These are phyloP conservation scores for Ophiostoma sp. DNA, from an alignment of 2,329 filamentous ascomycete species.

Conservation along the genomic window DNA sequence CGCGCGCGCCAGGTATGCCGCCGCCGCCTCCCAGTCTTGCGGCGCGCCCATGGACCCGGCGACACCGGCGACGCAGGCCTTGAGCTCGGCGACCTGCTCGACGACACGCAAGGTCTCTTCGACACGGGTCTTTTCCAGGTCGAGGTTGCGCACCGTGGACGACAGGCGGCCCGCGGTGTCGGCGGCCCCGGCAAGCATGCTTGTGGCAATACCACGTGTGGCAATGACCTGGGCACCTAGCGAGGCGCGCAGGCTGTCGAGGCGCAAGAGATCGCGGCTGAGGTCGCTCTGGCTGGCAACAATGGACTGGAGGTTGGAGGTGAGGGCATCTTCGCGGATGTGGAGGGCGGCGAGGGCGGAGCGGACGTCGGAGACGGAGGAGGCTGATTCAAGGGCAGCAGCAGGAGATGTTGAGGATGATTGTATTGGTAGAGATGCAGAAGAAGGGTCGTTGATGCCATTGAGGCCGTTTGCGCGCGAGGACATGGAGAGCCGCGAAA, in stretches of 20 bases:
- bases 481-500: neutral
- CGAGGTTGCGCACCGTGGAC: conserved; percentile 77
- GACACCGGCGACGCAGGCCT: conserved; percentile 91
- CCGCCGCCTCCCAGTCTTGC: conserved; percentile 97
- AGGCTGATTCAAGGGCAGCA: conserved; percentile 58
- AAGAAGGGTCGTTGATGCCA: conserved; percentile 4
- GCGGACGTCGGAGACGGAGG: conserved; percentile 72
- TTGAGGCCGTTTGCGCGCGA: neutral
- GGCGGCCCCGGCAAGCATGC: conserved; percentile 82
- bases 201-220: conserved; percentile 76
- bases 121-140: conserved; percentile 85
- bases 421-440: neutral
- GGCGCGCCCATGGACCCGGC: conserved; percentile 95
- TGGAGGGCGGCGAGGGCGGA: conserved; percentile 70
- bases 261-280: conserved; percentile 74
- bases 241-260: conserved; percentile 84
- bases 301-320: neutral
- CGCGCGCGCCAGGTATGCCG: conserved; percentile 79
- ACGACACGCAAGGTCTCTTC: conserved; percentile 87
- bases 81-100: conserved; percentile 93
- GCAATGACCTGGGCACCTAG: conserved; percentile 82
- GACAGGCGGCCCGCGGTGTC: conserved; percentile 81
- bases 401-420: neutral
- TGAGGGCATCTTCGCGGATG: conserved; percentile 67
- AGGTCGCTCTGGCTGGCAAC: conserved; percentile 50